phyloP scores from a whole-genome alignment of 352 stramenopile genomes.

The Globisporangium orthogonon region DNA sequence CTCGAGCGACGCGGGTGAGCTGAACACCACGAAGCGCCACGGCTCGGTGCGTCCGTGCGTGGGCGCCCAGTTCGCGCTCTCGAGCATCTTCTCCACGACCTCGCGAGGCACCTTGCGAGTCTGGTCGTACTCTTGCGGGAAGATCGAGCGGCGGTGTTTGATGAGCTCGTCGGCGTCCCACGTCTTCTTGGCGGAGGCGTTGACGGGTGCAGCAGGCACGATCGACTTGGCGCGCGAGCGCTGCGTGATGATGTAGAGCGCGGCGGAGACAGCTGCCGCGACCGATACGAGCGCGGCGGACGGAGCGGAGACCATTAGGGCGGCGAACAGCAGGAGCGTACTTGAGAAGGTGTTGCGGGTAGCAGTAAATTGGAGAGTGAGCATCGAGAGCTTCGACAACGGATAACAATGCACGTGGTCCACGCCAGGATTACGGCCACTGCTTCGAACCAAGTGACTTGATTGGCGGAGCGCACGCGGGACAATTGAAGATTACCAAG shows the following conservation, averaged over 20 bases:
- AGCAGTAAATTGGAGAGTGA: slow-evolving; percentile 3
- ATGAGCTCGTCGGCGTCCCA: slow-evolving; percentile 54
- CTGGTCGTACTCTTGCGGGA: slow-evolving; percentile 60
- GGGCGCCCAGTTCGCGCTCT: slow-evolving; percentile 76
- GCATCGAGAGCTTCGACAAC: too few relatives aligned
- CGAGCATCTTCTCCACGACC: slow-evolving; percentile 71
- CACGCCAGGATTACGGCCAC: too few relatives aligned
- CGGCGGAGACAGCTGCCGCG: slow-evolving; percentile 27
- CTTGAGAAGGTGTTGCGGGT: background rate
- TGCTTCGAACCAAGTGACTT: background rate
- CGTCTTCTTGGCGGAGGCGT: slow-evolving; percentile 60
- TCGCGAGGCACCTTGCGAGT: slow-evolving; percentile 40
- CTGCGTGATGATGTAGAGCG: slow-evolving; percentile 32
- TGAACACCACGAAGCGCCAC: slow-evolving; percentile 82
- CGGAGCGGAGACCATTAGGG: slow-evolving; percentile 16
- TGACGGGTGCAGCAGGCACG: slow-evolving; percentile 40
- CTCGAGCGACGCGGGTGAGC: slow-evolving; percentile 36
- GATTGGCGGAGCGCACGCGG: background rate
- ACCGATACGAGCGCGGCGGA: slow-evolving; percentile 23
- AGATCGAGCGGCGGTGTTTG: slow-evolving; percentile 68
- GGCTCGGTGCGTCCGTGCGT: slow-evolving; percentile 78
- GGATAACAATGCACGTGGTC: too few relatives aligned
- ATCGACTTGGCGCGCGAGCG: slow-evolving; percentile 33
- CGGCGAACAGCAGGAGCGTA: too few relatives aligned
- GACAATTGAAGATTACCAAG: too few relatives aligned